Evolutionary conservation across 2,329 filamentous ascomycete species (phyloP), one percentile per base, ranked within the genome.

Genomic region (Huntiella abstrusa): DNA sequence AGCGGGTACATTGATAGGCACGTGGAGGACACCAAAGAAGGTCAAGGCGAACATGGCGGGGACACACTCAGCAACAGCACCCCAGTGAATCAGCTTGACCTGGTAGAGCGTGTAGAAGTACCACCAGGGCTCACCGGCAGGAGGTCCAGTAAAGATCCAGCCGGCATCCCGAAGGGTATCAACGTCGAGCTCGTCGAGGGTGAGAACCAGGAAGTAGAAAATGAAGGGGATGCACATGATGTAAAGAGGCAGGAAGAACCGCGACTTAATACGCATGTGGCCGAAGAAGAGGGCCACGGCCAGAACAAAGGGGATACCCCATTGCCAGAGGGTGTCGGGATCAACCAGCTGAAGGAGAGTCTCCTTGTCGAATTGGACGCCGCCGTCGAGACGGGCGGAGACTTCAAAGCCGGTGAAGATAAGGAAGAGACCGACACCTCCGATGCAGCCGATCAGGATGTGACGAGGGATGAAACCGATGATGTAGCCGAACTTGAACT

Each of bases 391-490:
- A 43, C 88, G 76, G 17, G 87, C 88, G 16, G 87, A 92, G 6
- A 98, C 88, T 57, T 96, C 88, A 48, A 98, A 75, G 17, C 86
- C 91, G 5, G 91, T 98, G 44, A 84, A 76, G 43, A 95, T 68
- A 15, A 98, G 69, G 61, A 98, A 98, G 72, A 86, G 94, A 4
- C 91, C 91, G 6, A 98, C 91, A 51, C 91, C 91, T 38, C 91
- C 91, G 53, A 98, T 96, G 57, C 91, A 98, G 46, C 91, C 91
- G 51, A 95, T 93, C 32, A 98, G 66, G 54, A 98, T 98, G 55
- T 94, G 88, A 39, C 91, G 77, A 4, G 91, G 91, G 54, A 98
- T 96, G 64, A 98, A 98, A 49, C 87, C 91, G 51, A 96, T 86
- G 51, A 98, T 75, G 51, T 87, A 92, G 32, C 91, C 91, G 46